Evolutionary conservation across 345 rosid species (phyloP).

Genomic region (Combretum micranthum): DNA sequence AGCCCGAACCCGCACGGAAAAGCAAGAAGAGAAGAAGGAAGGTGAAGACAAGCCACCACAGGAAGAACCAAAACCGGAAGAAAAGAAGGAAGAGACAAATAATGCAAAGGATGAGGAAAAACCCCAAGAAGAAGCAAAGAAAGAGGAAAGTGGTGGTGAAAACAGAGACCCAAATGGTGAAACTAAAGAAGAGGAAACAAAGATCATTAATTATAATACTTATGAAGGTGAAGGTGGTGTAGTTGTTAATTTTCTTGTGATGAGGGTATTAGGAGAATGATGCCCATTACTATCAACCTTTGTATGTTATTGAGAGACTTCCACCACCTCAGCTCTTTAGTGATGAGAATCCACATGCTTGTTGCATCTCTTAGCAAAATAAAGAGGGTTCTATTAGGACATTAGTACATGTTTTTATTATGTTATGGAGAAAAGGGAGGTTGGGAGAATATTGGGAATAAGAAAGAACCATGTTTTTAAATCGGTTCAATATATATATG

Average conservation of each 20-base stretch:
- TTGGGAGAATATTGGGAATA: not conserved
- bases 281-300: constrained; percentile 49
- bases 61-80: constrained; percentile 26
- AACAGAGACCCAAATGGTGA: constrained; percentile 11
- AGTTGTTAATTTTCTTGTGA: constrained; percentile 14
- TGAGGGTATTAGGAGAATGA: constrained; percentile 56
- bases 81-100: constrained; percentile 20
- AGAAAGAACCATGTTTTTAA: not conserved
- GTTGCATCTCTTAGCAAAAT: constrained; percentile 51
- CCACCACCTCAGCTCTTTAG: constrained; percentile 87
- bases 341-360: constrained; percentile 96
- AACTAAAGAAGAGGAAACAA: constrained; percentile 16
- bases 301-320: constrained; percentile 63
- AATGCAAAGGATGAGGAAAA: constrained; percentile 25
- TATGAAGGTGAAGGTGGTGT: not conserved
- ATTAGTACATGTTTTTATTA: not conserved
- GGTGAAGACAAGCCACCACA: constrained; percentile 32
- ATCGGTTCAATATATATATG: not conserved
- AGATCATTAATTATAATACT: constrained; percentile 8
- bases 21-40: constrained; percentile 32
- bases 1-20: constrained; percentile 38
- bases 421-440: not conserved
- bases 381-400: not conserved
- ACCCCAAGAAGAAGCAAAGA: constrained; percentile 10
- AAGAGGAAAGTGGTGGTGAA: constrained; percentile 8